Conservation (phyloP, 345 rosid genomes). For the Geranium rotundifolium region DNA sequence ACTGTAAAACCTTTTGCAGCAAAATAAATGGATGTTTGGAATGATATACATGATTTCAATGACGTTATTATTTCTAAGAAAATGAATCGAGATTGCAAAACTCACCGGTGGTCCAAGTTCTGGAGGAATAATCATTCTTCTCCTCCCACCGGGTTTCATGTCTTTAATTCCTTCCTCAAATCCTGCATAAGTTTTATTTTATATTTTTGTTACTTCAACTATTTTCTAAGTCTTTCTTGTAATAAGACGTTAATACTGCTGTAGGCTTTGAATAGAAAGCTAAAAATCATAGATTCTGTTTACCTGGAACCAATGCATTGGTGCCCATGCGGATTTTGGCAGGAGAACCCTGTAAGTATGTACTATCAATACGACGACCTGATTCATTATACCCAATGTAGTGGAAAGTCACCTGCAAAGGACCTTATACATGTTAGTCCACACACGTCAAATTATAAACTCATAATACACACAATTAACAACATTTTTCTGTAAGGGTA, state of each 20-base stretch:
- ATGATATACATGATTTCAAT: neutral
- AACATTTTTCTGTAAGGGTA: too few relatives aligned
- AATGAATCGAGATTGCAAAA: slow-evolving; percentile 2
- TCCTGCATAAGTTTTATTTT: slow-evolving; percentile 42
- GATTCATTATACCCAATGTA: slow-evolving; percentile 90
- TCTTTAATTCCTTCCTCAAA: slow-evolving; percentile 84
- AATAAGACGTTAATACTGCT: too few relatives aligned
- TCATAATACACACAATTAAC: too few relatives aligned
- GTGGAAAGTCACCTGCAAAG: slow-evolving; percentile 67
- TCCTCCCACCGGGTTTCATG: slow-evolving; percentile 87
- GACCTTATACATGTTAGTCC: slow-evolving; percentile 14
- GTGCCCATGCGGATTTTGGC: slow-evolving; percentile 85
- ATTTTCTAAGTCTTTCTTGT: neutral
- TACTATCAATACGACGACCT: slow-evolving; percentile 82
- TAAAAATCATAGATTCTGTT: neutral
- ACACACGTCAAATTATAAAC: neutral
- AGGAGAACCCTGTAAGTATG: slow-evolving; percentile 76
- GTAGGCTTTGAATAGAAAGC: too few relatives aligned
- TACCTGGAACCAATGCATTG: slow-evolving; percentile 87
- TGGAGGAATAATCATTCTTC: slow-evolving; percentile 92
- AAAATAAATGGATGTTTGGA: neutral
- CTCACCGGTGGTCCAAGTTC: slow-evolving; percentile 97
- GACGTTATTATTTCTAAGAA: neutral
- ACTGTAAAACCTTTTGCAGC: too few relatives aligned
- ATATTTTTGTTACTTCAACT: slow-evolving; percentile 1